Percentiles rank a stretch among this genome's conserved stretches.
These are phyloP conservation scores for Lentinula aciculospora DNA, from an alignment of 768 basidiomycete genomes.

Conservation along the genomic window DNA sequence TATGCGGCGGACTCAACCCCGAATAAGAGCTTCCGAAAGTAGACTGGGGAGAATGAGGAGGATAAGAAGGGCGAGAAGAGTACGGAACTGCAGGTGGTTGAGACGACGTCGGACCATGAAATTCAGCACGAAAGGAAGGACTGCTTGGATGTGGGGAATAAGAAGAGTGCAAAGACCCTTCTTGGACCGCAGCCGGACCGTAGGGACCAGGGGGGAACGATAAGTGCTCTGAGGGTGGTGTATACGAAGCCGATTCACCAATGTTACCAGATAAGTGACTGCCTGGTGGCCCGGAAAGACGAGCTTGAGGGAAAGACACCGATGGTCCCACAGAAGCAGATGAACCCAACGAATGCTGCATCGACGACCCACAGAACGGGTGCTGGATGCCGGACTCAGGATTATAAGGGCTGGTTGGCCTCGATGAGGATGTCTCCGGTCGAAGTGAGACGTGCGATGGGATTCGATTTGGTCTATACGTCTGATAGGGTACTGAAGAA, in stretches of 20 bases:
- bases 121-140: constrained; percentile 4
- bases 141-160: neutral
- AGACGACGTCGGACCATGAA: constrained; percentile 1
- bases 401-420: neutral
- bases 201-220: neutral
- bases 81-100: constrained; percentile 3
- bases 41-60: constrained; percentile 4
- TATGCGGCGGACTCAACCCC: constrained; percentile 4
- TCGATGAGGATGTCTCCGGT: neutral
- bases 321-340: neutral
- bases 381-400: neutral
- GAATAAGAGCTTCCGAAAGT: constrained; percentile 6
- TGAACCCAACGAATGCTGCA: neutral
- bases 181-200: neutral
- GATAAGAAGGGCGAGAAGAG: constrained; percentile 2
- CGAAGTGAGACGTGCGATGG: neutral
- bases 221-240: neutral
- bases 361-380: neutral
- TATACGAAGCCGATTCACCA: neutral
- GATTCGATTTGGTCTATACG: neutral
- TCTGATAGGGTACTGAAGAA: neutral
- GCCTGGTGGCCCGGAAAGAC: neutral
- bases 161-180: neutral
- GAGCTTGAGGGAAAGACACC: neutral
- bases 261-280: no score